These are phyloP conservation scores for Phaffia tasmanica DNA, from an alignment of 768 basidiomycete genomes.

Conservation along the genomic window DNA sequence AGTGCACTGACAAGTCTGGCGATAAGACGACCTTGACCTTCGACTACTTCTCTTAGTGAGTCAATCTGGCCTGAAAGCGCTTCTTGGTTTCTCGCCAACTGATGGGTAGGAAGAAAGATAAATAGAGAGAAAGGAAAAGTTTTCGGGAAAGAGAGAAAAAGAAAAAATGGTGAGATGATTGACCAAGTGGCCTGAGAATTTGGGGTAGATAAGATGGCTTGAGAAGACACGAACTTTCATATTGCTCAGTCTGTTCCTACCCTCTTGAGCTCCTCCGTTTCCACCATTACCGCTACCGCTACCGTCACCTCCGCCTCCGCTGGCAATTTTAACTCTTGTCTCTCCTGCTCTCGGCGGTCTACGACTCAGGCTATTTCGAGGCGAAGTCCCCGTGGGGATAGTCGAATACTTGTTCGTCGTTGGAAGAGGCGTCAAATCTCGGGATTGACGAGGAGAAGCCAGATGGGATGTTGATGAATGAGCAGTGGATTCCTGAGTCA, in stretches of 20 bases:
- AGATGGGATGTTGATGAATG: slow-evolving; percentile 1
- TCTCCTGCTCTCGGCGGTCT: slow-evolving; percentile 29
- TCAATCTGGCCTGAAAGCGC: slow-evolving; percentile 26
- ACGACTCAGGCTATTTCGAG: slow-evolving; percentile 10
- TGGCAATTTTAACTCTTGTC: slow-evolving; percentile 22
- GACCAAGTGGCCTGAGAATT: too few species aligned
- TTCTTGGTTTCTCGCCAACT: slow-evolving; percentile 26
- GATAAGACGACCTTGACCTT: slow-evolving; percentile 35
- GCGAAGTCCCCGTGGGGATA: slow-evolving; percentile 21
- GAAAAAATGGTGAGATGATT: slow-evolving; percentile 33
- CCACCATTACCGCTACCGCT: slow-evolving; percentile 1
- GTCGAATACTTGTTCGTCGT: slow-evolving; percentile 14
- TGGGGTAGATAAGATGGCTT: too few species aligned
- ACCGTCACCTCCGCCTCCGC: slow-evolving; percentile 3
- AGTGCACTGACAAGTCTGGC: slow-evolving; percentile 29
- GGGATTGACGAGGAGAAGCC: slow-evolving; percentile 6
- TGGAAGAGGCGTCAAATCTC: neutral
- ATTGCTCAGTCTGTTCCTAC: slow-evolving; percentile 31
- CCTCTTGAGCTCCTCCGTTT: slow-evolving; percentile 3
- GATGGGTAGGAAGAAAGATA: neutral
- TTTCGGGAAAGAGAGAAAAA: neutral
- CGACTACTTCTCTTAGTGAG: slow-evolving; percentile 33
- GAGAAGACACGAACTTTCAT: too few species aligned
- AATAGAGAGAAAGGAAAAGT: neutral
- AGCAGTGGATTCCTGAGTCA: neutral